Percentiles rank a stretch among this genome's conserved stretches.
Evolutionary conservation across 306 rosid species (phyloP).

Genomic region (Glycyrrhiza uralensis): DNA sequence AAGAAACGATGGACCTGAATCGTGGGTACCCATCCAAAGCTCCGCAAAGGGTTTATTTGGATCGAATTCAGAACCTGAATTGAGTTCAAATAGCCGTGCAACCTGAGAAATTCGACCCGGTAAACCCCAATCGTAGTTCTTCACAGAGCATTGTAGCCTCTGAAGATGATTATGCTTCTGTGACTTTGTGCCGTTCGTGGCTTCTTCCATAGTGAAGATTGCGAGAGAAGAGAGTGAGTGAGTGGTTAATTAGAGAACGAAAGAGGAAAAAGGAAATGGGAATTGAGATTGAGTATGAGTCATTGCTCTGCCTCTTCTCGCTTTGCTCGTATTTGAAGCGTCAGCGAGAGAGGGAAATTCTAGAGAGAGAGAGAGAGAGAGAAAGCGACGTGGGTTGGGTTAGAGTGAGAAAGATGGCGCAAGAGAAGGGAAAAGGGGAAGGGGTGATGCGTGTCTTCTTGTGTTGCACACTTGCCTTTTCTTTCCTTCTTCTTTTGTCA

Average conservation of each 20-base stretch:
- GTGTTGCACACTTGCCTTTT: not conserved
- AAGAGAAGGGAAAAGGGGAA: not conserved
- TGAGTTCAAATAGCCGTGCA: conserved; percentile 56
- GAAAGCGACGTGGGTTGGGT: not conserved
- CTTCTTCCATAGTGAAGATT: conserved; percentile 23
- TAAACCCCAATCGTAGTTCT: conserved; percentile 86
- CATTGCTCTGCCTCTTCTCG: conserved; percentile 1
- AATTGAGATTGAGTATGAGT: not conserved
- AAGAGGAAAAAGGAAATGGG: not conserved
- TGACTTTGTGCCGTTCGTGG: conserved; percentile 9
- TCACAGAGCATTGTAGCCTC: conserved; percentile 63
- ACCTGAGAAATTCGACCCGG: conserved; percentile 56
- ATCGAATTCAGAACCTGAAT: conserved; percentile 49
- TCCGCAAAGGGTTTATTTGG: conserved; percentile 73
- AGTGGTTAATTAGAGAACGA: not conserved
- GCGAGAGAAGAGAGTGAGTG: not conserved
- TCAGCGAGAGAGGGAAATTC: conserved; percentile 28
- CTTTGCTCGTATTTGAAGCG: conserved; percentile 38
- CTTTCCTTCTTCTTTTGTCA: not conserved
- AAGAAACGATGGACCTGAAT: conserved; percentile 81
- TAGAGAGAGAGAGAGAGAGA: not conserved
- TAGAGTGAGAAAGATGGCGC: conserved; percentile 1
- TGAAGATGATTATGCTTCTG: conserved; percentile 18
- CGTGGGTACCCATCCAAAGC: conserved; percentile 94
- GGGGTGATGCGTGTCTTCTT: not conserved